A percentile compares a stretch with the other conserved stretches of the same genome.
Conservation (phyloP, 495 filamentous ascomycete species). For the Neurospora terricola region DNA sequence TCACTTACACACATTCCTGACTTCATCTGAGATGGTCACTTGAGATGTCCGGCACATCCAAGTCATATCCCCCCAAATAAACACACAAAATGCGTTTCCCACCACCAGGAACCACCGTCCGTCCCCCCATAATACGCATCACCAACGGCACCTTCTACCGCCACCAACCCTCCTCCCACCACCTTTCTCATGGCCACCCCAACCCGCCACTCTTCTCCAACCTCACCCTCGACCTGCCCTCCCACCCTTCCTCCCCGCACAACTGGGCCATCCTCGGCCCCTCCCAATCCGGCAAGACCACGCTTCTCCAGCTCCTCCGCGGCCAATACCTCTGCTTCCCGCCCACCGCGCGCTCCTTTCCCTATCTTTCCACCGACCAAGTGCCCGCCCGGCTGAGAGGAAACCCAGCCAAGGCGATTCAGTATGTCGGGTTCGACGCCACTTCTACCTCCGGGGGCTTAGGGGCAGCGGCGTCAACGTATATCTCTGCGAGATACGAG, state of each 20-base stretch:
- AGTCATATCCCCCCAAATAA: too few species aligned
- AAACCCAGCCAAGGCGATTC: constrained; percentile 54
- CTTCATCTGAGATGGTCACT: constrained; percentile 7
- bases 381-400: constrained; percentile 42
- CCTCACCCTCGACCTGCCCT: constrained; percentile 56
- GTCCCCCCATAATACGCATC: constrained; percentile 59
- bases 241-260: constrained; percentile 29
- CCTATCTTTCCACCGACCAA: constrained; percentile 58
- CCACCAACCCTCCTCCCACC: constrained; percentile 48
- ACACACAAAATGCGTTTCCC: constrained; percentile 23
- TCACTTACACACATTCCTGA: neutral
- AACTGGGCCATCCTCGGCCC: constrained; percentile 72
- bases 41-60: constrained; percentile 1
- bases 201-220: constrained; percentile 60
- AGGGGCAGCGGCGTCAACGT: constrained; percentile 49
- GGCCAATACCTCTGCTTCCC: constrained; percentile 66
- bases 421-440: constrained; percentile 73
- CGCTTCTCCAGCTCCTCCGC: constrained; percentile 63
- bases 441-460: constrained; percentile 33
- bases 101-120: constrained; percentile 3
- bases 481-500: constrained; percentile 90
- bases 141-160: constrained; percentile 72
- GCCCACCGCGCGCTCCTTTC: constrained; percentile 60
- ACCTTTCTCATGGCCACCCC: constrained; percentile 10
- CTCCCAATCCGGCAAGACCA: constrained; percentile 60